phyloP scores from a whole-genome alignment of 2,329 filamentous ascomycete species.

The Tolypocladium ovalisporum region DNA sequence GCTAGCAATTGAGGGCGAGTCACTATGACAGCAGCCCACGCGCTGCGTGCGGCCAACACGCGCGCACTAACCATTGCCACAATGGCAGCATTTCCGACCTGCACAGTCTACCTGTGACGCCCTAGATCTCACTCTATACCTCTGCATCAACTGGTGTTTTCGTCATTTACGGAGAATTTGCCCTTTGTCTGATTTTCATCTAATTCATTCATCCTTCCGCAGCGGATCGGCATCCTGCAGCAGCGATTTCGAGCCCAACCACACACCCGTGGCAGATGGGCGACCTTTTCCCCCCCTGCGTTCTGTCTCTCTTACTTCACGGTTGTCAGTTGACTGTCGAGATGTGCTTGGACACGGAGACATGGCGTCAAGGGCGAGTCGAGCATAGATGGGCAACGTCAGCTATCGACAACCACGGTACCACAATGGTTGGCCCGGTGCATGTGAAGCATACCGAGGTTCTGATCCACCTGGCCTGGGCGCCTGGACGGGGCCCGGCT shows the following conservation, averaged over 20 bases:
- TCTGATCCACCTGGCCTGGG: background rate
- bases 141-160: constrained; percentile 14
- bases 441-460: background rate
- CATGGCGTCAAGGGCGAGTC: constrained; percentile 3
- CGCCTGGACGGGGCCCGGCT: background rate
- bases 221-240: background rate
- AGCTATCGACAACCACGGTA: background rate
- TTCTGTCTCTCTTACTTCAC: background rate
- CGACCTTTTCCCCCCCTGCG: background rate
- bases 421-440: constrained; percentile 2
- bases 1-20: background rate
- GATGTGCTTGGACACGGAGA: constrained; percentile 6
- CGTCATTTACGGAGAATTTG: constrained; percentile 9
- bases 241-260: background rate
- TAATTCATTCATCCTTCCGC: background rate
- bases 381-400: constrained; percentile 5
- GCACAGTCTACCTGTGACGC: constrained; percentile 4
- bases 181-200: constrained; percentile 1
- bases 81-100: constrained; percentile 1
- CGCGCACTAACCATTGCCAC: background rate
- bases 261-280: background rate
- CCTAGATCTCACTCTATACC: constrained; percentile 13
- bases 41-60: background rate
- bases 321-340: constrained; percentile 1
- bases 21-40: background rate